Evolutionary conservation across 805 yeast species (phyloP), one percentile per base, ranked within the genome.

Genomic region (Ogataea philodendri): DNA sequence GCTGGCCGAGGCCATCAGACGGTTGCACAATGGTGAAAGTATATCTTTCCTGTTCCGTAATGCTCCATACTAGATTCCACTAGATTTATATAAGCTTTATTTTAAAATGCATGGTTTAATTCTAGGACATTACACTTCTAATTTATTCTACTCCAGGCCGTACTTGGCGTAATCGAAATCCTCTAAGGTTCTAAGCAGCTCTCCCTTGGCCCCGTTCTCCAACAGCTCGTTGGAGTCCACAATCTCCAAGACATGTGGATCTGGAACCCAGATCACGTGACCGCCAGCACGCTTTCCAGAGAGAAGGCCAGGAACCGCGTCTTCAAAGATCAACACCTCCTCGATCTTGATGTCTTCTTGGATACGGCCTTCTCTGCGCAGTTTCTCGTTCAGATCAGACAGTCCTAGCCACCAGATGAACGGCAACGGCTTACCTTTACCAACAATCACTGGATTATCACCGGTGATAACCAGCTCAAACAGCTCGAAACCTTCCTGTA

Each of bases 181-280:
- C 25, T 52, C 66, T 32, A 86, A 62, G 6, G 78, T 65, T 3
- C 50, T 49, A 30, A 84, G 51, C 7, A 81, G 57, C 46, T 74
- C 78, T 21, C 89, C 94, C 32, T 69, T 63, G 30, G 64, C 69
- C 9, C 51, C 47, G 11, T 52, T 38, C 27, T 32, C 37, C 3
- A 74, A 78, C 35, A 85, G 58, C 45, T 77, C 46, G 26, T 71
- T 69, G 7, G 78, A 75, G 10, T 62, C 55, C 45, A 84, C 60
- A 6, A 74, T 72, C 13, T 67, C 64, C 21, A 74, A 52, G 0
- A 95, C 95, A 39, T 84, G 76, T 16, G 71, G 70, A 59, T 90
- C 90, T 7, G 98, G 97, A 9, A 89, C 83, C 98, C 97, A 93
- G 30, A 90, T 72, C n/a, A 90, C 96, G 36, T 70, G 71, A 9